Conservation (phyloP, 331 rosid species). For the Erythrophleum ivorense region DNA sequence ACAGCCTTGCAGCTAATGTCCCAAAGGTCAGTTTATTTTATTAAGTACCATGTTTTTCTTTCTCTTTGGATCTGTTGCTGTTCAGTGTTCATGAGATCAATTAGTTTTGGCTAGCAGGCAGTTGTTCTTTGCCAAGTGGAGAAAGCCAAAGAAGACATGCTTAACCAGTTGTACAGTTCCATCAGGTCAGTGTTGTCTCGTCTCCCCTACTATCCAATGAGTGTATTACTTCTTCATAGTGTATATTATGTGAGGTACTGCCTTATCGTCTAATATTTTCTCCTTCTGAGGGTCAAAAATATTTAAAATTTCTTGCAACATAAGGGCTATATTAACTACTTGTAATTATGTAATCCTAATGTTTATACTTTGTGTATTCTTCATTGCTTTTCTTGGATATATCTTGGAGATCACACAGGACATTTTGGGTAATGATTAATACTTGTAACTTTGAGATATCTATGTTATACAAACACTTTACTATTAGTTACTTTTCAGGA, state of each 20-base stretch:
- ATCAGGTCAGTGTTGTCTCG: slow-evolving; percentile 65
- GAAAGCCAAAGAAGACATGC: slow-evolving; percentile 99
- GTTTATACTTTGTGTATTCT: slow-evolving; percentile 11
- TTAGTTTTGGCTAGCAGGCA: slow-evolving; percentile 72
- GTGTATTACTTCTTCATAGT: slow-evolving; percentile 25
- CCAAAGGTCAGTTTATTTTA: slow-evolving; percentile 74
- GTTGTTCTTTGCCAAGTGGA: slow-evolving; percentile 99
- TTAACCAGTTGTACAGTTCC: slow-evolving; percentile 93
- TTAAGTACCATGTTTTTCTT: neutral
- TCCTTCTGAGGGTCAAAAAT: slow-evolving; percentile 18
- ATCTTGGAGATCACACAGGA: neutral
- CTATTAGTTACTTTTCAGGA: slow-evolving; percentile 9
- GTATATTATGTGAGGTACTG: slow-evolving; percentile 18
- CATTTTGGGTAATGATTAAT: neutral
- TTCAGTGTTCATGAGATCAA: slow-evolving; percentile 31
- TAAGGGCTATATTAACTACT: neutral
- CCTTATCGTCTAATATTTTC: slow-evolving; percentile 6
- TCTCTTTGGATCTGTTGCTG: slow-evolving; percentile 10
- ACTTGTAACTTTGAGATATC: slow-evolving; percentile 19
- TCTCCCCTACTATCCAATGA: slow-evolving; percentile 16
- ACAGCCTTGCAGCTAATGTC: slow-evolving; percentile 98
- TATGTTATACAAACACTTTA: slow-evolving; percentile 15
- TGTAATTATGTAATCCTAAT: slow-evolving; percentile 13
- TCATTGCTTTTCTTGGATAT: slow-evolving; percentile 22
- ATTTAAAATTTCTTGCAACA: slow-evolving; percentile 23